Evolutionary conservation across 805 yeast genomes (phyloP).

Genomic region (Nakazawaea peltata): DNA sequence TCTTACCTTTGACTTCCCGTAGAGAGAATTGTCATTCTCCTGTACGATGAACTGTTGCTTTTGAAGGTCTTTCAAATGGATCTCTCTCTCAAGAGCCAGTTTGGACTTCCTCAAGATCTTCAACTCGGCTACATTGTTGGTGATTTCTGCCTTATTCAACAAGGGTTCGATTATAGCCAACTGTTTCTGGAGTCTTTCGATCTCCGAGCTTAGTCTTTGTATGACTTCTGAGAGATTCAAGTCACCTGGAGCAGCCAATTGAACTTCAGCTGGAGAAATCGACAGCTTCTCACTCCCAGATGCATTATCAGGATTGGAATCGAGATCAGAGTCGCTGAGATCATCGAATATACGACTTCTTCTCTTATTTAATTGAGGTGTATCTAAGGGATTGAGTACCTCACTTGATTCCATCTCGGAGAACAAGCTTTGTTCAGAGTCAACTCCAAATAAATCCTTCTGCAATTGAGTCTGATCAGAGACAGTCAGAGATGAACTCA

Average conservation of each 20-base stretch:
- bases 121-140: conserved; percentile 65
- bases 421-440: conserved; percentile 25
- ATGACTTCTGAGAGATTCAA: conserved; percentile 63
- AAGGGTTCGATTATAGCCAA: conserved; percentile 57
- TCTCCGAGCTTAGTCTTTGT: conserved; percentile 44
- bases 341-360: conserved; percentile 26
- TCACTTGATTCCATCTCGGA: conserved; percentile 17
- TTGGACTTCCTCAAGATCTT: conserved; percentile 63
- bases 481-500: neutral
- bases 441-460: conserved; percentile 25
- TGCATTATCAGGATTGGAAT: no score
- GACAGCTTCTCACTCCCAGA: conserved; percentile 4
- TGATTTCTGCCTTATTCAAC: conserved; percentile 73
- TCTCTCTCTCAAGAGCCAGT: conserved; percentile 58
- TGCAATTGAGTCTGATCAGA: conserved; percentile 17
- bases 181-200: conserved; percentile 54
- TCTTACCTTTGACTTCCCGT: conserved; percentile 49
- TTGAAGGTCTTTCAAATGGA: conserved; percentile 64
- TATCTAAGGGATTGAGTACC: conserved; percentile 11
- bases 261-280: conserved; percentile 20
- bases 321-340: conserved; percentile 22
- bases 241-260: conserved; percentile 62
- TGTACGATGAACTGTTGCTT: conserved; percentile 78
- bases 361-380: conserved; percentile 11
- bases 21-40: conserved; percentile 73